phyloP scores from a whole-genome alignment of 495 filamentous ascomycete species.

The Extremus antarcticus region DNA sequence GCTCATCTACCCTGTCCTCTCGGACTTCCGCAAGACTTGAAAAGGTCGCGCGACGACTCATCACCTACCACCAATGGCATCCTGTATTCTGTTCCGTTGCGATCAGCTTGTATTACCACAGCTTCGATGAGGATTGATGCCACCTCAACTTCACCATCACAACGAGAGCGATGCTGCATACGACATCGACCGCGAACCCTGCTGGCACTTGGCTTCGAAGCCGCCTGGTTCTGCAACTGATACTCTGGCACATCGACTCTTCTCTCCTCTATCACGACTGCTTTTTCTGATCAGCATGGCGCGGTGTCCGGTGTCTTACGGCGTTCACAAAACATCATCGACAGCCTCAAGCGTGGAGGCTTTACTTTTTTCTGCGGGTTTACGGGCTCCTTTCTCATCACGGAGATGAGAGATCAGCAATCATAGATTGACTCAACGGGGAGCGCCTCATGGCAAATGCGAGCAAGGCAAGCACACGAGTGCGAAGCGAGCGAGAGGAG shows the following conservation, averaged over 20 bases:
- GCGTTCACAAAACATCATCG: conserved; percentile 13
- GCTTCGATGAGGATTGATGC: conserved; percentile 13
- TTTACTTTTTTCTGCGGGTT: not conserved
- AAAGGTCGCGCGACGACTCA: not conserved
- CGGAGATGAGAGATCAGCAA: not conserved
- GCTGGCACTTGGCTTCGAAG: not conserved
- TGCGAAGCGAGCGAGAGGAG: not conserved
- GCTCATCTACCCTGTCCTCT: conserved; percentile 96
- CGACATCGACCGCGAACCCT: not conserved
- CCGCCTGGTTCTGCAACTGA: not conserved
- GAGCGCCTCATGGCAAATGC: too few relatives aligned
- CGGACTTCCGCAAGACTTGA: conserved; percentile 39
- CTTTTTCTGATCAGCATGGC: conserved; percentile 19
- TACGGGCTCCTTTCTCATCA: not conserved
- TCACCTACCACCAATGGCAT: conserved; percentile 3
- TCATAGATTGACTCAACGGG: not conserved
- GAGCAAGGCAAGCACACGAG: not conserved
- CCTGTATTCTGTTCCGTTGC: conserved; percentile 11
- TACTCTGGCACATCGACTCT: not conserved
- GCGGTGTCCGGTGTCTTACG: conserved; percentile 5
- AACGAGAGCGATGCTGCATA: not conserved
- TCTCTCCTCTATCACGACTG: not conserved
- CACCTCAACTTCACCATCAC: conserved; percentile 3
- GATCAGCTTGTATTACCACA: conserved; percentile 13
- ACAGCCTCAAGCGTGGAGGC: conserved; percentile 17